phyloP scores from a whole-genome alignment of 2,329 filamentous ascomycete genomes.

The Tolypocladium paradoxum region DNA sequence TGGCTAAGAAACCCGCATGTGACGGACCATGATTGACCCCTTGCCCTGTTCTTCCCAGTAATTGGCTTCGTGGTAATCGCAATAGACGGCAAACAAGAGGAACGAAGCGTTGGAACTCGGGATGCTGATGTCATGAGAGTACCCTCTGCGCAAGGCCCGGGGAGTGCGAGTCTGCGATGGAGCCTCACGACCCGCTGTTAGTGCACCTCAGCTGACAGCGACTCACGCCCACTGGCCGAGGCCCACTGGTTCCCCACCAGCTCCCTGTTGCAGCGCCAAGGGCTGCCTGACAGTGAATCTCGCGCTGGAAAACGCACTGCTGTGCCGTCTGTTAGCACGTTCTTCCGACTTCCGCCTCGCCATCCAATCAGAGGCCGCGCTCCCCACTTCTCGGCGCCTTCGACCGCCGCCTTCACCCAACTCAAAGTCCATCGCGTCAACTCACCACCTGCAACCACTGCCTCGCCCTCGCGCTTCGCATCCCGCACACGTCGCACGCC shows the following conservation, averaged over 20 bases:
- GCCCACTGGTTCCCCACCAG: too few relatives aligned
- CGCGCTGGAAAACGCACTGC: neutral
- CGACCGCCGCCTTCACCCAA: neutral
- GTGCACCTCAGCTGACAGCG: neutral
- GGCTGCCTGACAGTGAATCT: neutral
- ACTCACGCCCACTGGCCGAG: neutral
- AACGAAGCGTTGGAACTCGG: neutral
- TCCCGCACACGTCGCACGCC: neutral
- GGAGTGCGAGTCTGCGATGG: neutral
- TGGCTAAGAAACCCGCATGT: neutral
- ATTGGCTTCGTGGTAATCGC: neutral
- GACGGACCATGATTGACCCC: neutral
- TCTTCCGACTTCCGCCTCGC: neutral
- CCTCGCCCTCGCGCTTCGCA: neutral
- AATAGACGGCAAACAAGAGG: neutral
- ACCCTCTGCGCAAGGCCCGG: neutral
- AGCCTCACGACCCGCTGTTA: constrained; percentile 1
- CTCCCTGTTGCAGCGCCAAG: too few relatives aligned
- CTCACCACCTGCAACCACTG: constrained; percentile 1
- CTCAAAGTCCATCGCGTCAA: constrained; percentile 1
- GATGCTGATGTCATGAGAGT: neutral
- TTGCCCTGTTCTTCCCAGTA: neutral
- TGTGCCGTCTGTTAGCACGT: neutral
- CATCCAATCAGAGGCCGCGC: constrained; percentile 12
- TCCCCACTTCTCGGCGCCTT: constrained; percentile 13